A percentile compares a stretch with the other conserved stretches of the same genome.
phyloP scores from a whole-genome alignment of 2,329 filamentous ascomycete genomes.

The Graphiopsis chlorocephala region DNA sequence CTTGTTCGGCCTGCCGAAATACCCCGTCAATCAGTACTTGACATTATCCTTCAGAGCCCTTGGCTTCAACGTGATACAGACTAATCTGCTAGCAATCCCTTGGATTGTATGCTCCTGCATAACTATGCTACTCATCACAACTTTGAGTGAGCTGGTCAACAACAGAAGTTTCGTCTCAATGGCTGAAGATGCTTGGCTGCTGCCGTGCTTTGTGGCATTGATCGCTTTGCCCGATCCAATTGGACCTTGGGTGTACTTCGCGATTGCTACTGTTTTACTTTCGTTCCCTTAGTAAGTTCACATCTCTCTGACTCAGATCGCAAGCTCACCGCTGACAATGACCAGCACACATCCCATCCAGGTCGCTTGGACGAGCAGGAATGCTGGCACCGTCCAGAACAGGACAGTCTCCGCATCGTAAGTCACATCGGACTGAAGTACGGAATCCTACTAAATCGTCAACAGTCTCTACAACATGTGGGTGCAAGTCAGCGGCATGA shows the following conservation, averaged over 20 bases:
- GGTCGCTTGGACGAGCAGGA: neutral
- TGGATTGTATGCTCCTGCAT: slow-evolving; percentile 34
- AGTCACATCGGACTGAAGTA: neutral
- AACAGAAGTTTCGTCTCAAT: neutral
- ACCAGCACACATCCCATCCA: neutral
- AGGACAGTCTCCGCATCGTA: neutral
- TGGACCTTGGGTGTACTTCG: neutral
- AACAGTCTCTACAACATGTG: slow-evolving; percentile 4
- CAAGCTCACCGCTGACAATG: neutral
- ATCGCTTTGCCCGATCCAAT: neutral
- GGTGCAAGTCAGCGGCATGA: slow-evolving; percentile 8
- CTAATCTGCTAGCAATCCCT: slow-evolving; percentile 63
- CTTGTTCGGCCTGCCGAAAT: slow-evolving; percentile 50
- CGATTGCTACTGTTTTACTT: neutral
- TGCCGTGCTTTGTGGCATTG: neutral
- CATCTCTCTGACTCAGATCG: too few species aligned
- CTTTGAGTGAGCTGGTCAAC: slow-evolving; percentile 48
- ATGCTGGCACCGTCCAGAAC: neutral
- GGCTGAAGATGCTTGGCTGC: neutral
- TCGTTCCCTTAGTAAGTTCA: neutral
- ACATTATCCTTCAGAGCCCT: slow-evolving; percentile 43
- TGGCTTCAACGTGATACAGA: slow-evolving; percentile 36
- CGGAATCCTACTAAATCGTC: slow-evolving; percentile 46
- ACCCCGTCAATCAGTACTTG: slow-evolving; percentile 53
- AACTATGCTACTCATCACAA: slow-evolving; percentile 50